These are phyloP conservation scores for Dryas octopetala DNA, from an alignment of 306 rosid species.

Conservation along the genomic window DNA sequence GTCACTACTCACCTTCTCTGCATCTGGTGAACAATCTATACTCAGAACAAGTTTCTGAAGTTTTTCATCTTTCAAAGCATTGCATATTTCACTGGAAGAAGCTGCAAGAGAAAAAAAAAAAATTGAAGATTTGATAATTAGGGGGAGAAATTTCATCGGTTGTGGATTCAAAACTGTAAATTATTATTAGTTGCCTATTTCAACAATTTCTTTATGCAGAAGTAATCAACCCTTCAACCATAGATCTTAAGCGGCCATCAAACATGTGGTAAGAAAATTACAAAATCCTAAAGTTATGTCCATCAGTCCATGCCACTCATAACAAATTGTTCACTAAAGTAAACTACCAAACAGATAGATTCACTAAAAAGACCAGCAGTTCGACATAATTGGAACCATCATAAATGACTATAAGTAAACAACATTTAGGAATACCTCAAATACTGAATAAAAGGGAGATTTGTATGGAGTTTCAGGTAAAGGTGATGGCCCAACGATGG, in stretches of 20 bases:
- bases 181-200: not conserved
- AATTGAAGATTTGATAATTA: not conserved
- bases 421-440: not conserved
- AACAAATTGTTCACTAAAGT: not conserved
- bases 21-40: conserved; percentile 58
- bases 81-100: conserved; percentile 64
- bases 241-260: not conserved
- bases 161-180: not conserved
- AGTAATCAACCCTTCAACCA: not conserved
- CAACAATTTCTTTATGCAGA: conserved; percentile 3
- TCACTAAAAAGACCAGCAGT: not conserved
- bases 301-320: not conserved
- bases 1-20: conserved; percentile 52
- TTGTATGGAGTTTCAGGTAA: not conserved
- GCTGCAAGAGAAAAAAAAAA: conserved; percentile 47
- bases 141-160: not conserved
- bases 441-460: not conserved
- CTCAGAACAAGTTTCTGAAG: conserved; percentile 58
- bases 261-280: not conserved
- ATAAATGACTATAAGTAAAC: not conserved
- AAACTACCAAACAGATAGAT: not conserved
- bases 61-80: conserved; percentile 56
- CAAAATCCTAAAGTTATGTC: not conserved
- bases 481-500: not conserved
- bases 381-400: not conserved